A percentile compares a stretch with the other conserved stretches of the same genome.
Evolutionary conservation across 768 basidiomycete species (phyloP).

Genomic region (Psilocybe azurescens): DNA sequence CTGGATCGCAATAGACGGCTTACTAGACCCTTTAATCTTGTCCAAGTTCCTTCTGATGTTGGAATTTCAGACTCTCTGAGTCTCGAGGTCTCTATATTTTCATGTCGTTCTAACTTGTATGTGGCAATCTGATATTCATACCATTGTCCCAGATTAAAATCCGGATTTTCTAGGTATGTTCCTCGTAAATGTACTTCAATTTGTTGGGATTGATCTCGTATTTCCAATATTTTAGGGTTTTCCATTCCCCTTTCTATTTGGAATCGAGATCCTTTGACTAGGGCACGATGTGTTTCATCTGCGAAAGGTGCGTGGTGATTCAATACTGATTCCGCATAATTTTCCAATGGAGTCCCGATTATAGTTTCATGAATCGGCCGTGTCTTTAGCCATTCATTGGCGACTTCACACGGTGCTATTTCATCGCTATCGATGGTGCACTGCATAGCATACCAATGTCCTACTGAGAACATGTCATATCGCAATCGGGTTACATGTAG

Average conservation of each 20-base stretch:
- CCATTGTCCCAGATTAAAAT: slow-evolving; percentile 5
- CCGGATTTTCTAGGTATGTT: background rate
- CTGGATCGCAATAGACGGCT: too few species aligned
- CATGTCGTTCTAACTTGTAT: too few species aligned
- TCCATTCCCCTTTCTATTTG: background rate
- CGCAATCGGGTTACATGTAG: background rate
- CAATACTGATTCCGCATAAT: background rate
- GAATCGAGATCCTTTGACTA: background rate
- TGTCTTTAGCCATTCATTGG: background rate
- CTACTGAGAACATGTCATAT: slow-evolving; percentile 11
- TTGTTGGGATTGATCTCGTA: background rate
- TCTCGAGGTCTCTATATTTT: too few species aligned
- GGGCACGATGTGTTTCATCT: background rate
- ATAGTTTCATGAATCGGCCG: background rate
- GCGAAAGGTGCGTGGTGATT: background rate
- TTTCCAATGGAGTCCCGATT: background rate
- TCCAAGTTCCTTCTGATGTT: too few species aligned
- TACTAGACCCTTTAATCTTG: too few species aligned
- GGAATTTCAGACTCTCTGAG: too few species aligned
- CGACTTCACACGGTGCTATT: background rate
- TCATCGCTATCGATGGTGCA: background rate
- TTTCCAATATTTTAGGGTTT: background rate
- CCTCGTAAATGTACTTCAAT: background rate
- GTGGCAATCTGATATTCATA: too few species aligned
- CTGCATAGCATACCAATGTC: slow-evolving; percentile 10